phyloP scores from a whole-genome alignment of 1,284 basidiomycete species.

The Hemileia vastatrix region DNA sequence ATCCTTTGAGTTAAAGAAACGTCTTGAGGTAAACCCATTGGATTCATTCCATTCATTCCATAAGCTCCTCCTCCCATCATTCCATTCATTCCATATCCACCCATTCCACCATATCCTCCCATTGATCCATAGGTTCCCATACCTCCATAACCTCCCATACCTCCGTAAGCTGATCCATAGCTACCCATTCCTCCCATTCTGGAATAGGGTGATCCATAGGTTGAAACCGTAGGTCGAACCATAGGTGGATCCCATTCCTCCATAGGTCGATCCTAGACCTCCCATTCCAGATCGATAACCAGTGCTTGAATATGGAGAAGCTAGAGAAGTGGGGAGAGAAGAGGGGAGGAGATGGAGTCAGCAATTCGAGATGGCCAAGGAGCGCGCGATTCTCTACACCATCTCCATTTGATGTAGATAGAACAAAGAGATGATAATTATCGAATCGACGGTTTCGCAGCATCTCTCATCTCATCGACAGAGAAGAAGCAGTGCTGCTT shows the following conservation, averaged over 20 bases:
- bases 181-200: constrained; percentile 33
- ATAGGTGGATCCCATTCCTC: constrained; percentile 28
- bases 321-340: constrained; percentile 28
- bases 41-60: constrained; percentile 30
- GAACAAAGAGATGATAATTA: too few species aligned
- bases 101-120: constrained; percentile 46
- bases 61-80: constrained; percentile 30
- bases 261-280: constrained; percentile 5
- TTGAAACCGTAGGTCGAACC: constrained; percentile 29
- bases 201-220: constrained; percentile 39
- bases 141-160: constrained; percentile 41
- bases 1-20: constrained; percentile 67
- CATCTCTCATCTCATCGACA: too few species aligned
- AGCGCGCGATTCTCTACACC: too few species aligned
- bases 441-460: neutral
- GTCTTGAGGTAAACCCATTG: constrained; percentile 46
- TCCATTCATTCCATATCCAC: constrained; percentile 25
- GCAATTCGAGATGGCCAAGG: too few species aligned
- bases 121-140: constrained; percentile 46
- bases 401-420: too few species aligned
- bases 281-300: neutral
- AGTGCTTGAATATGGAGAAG: neutral
- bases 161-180: constrained; percentile 49
- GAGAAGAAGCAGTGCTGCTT: too few species aligned
- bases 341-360: too few species aligned